phyloP scores from a whole-genome alignment of 2,329 filamentous ascomycete species.

The Keithomyces neogunnii region DNA sequence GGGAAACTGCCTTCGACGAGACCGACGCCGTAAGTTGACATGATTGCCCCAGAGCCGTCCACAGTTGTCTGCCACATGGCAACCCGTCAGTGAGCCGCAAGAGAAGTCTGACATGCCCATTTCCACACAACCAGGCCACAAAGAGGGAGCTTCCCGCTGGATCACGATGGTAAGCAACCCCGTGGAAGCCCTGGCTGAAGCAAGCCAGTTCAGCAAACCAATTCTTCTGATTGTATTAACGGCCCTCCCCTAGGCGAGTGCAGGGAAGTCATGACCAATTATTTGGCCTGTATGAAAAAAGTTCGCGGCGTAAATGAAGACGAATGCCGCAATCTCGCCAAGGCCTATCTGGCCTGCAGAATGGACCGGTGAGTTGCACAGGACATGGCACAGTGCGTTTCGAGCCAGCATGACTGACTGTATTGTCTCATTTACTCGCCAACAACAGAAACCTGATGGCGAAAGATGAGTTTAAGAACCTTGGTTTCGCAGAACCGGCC shows the following conservation, averaged over 20 bases:
- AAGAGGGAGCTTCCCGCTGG: slow-evolving; percentile 89
- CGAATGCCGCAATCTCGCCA: slow-evolving; percentile 77
- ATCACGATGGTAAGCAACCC: slow-evolving; percentile 61
- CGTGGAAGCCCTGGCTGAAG: not conserved
- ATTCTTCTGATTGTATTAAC: not conserved
- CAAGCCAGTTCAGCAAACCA: not conserved
- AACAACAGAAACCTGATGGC: slow-evolving; percentile 79
- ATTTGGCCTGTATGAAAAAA: slow-evolving; percentile 80
- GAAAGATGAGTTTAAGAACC: slow-evolving; percentile 86
- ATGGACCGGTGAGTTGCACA: slow-evolving; percentile 75
- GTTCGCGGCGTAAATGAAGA: slow-evolving; percentile 78
- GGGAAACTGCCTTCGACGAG: slow-evolving; percentile 58
- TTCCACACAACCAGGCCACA: slow-evolving; percentile 57
- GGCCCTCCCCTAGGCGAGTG: slow-evolving; percentile 62
- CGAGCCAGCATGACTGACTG: not conserved
- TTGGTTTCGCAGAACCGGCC: slow-evolving; percentile 55
- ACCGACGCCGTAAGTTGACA: slow-evolving; percentile 55
- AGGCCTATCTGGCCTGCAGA: slow-evolving; percentile 79
- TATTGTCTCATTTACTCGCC: not conserved
- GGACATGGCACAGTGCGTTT: not conserved
- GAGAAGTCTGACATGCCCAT: slow-evolving; percentile 3
- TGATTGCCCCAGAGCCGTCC: not conserved
- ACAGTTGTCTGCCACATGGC: too few relatives aligned
- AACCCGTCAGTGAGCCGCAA: not conserved
- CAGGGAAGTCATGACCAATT: slow-evolving; percentile 77